Percentiles rank a stretch among this genome's conserved stretches.
Evolutionary conservation across 1,284 basidiomycete species (phyloP).

Genomic region (Retiboletus flavoniger): DNA sequence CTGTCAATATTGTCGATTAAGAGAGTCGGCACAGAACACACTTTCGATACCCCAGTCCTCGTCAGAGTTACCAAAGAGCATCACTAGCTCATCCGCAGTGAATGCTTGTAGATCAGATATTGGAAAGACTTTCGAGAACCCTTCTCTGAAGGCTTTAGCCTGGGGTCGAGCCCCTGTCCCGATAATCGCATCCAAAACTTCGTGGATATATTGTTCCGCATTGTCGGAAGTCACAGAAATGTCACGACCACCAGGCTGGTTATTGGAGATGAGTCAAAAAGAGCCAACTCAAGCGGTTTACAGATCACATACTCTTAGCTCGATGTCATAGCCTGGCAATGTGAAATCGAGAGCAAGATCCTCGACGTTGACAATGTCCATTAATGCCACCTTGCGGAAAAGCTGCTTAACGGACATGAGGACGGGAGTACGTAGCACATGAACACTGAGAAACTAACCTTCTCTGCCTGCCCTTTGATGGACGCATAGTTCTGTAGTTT

Average conservation of each 20-base stretch:
- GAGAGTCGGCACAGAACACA: slow-evolving; percentile 39
- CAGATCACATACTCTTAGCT: slow-evolving; percentile 65
- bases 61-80: slow-evolving; percentile 92
- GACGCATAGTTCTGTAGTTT: slow-evolving; percentile 67
- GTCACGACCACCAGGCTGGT: slow-evolving; percentile 73
- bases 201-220: slow-evolving; percentile 83
- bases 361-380: slow-evolving; percentile 70
- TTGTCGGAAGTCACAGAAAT: slow-evolving; percentile 83
- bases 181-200: slow-evolving; percentile 79
- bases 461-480: slow-evolving; percentile 48
- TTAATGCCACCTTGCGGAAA: slow-evolving; percentile 53
- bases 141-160: slow-evolving; percentile 83
- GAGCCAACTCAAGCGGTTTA: neutral
- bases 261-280: slow-evolving; percentile 1
- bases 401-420: slow-evolving; percentile 36
- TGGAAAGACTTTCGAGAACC: slow-evolving; percentile 94
- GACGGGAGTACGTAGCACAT: neutral
- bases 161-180: slow-evolving; percentile 74
- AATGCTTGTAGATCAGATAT: slow-evolving; percentile 89
- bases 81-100: slow-evolving; percentile 88
- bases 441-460: slow-evolving; percentile 39
- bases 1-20: slow-evolving; percentile 3
- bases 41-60: slow-evolving; percentile 93
- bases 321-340: slow-evolving; percentile 91
- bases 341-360: slow-evolving; percentile 95